Evolutionary conservation across 495 filamentous ascomycete species (phyloP).

Genomic region (Jackrogersella minutella): DNA sequence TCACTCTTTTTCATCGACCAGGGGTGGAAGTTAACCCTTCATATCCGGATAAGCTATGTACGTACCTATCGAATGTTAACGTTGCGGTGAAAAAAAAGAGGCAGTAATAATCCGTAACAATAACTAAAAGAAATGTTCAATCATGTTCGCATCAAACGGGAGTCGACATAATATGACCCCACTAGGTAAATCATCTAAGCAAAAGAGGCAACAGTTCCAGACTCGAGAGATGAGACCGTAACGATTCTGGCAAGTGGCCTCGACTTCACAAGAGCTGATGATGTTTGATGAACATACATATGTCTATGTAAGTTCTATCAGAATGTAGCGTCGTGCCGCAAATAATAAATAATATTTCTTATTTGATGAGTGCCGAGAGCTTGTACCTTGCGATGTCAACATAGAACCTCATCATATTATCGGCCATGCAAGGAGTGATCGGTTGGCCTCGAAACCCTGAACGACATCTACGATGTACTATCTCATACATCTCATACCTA

Average conservation of each 20-base stretch:
- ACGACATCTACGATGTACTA: too few species aligned
- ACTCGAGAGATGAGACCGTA: conserved; percentile 19
- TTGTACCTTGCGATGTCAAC: conserved; percentile 24
- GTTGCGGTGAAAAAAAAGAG: conserved; percentile 31
- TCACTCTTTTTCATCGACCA: conserved; percentile 8
- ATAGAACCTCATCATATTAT: conserved; percentile 30
- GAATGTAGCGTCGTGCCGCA: conserved; percentile 15
- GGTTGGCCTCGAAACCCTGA: conserved; percentile 40
- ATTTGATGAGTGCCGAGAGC: conserved; percentile 30
- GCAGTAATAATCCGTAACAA: conserved; percentile 10
- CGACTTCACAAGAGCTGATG: conserved; percentile 26
- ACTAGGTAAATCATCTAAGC: conserved; percentile 15
- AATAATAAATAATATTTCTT: not conserved
- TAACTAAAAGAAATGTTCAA: conserved; percentile 11
- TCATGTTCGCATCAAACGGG: conserved; percentile 19
- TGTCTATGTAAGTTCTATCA: not conserved
- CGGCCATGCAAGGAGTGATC: conserved; percentile 36
- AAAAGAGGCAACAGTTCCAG: conserved; percentile 28
- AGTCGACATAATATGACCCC: conserved; percentile 16
- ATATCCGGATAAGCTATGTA: conserved; percentile 23
- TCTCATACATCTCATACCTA: too few species aligned
- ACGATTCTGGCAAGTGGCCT: conserved; percentile 8
- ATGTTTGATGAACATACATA: not conserved
- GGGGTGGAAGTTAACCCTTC: conserved; percentile 34
- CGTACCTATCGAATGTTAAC: conserved; percentile 32